phyloP scores from a whole-genome alignment of 352 stramenopile species.

The Globisporangium spiculum region DNA sequence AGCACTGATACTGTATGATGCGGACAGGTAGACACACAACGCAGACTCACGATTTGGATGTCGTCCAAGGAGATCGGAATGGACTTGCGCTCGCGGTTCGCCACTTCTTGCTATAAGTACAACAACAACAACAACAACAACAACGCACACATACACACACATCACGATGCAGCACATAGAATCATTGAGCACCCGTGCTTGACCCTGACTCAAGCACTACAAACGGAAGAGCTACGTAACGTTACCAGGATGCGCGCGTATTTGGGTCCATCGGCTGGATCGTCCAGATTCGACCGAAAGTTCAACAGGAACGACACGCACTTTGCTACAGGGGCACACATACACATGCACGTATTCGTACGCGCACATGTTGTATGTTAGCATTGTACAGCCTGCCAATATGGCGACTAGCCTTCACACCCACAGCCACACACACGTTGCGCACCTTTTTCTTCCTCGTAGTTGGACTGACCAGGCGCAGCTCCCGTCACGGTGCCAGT shows the following conservation, averaged over 20 bases:
- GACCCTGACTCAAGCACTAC: not conserved
- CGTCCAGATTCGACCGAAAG: conserved; percentile 77
- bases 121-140: not conserved
- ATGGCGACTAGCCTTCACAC: not conserved
- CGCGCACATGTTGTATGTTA: not conserved
- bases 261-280: conserved; percentile 57
- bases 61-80: conserved; percentile 81
- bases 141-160: too few species aligned
- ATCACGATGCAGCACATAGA: not conserved
- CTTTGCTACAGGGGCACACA: conserved; percentile 42
- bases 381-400: not conserved
- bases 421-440: not conserved
- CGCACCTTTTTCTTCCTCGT: conserved; percentile 53
- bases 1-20: not conserved
- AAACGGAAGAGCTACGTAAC: not conserved
- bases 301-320: conserved; percentile 69
- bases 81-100: conserved; percentile 78
- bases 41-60: conserved; percentile 61
- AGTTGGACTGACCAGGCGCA: conserved; percentile 31
- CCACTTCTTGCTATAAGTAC: conserved; percentile 74
- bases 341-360: not conserved
- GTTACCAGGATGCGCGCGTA: conserved; percentile 80
- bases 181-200: not conserved
- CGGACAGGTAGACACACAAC: not conserved
- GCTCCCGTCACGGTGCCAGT: not conserved